These are phyloP conservation scores for Beauveria scarabaeidicola DNA, from an alignment of 2,329 filamentous ascomycete species.

Conservation along the genomic window DNA sequence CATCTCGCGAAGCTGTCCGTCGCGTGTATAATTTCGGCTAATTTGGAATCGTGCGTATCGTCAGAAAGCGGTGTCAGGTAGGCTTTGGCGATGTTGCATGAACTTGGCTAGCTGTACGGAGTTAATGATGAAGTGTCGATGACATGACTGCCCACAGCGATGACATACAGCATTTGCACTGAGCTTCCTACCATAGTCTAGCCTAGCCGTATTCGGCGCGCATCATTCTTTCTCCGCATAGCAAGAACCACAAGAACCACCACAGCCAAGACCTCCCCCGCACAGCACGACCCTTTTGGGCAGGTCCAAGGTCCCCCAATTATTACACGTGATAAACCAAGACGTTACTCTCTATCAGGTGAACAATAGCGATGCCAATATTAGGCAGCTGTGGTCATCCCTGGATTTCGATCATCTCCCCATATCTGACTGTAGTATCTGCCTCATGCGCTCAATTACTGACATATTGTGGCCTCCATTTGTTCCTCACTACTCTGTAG, in stretches of 20 bases:
- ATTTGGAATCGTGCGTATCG: not conserved
- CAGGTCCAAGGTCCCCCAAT: not conserved
- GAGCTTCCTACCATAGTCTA: too few relatives aligned
- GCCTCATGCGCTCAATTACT: too few relatives aligned
- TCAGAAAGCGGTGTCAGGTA: not conserved
- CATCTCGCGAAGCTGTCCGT: conserved; percentile 42
- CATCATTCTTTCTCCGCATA: not conserved
- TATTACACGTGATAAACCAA: too few relatives aligned
- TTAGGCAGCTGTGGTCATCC: too few relatives aligned
- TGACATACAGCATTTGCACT: not conserved
- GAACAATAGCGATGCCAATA: too few relatives aligned
- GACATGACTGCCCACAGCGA: not conserved
- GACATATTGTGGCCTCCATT: too few relatives aligned
- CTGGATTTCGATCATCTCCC: too few relatives aligned
- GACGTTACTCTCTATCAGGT: too few relatives aligned
- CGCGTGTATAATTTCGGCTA: not conserved
- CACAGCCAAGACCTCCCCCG: not conserved
- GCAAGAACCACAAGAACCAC: not conserved
- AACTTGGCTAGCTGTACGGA: not conserved
- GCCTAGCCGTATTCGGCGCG: not conserved
- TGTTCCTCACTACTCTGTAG: too few relatives aligned
- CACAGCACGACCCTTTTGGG: not conserved
- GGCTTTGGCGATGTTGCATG: not conserved
- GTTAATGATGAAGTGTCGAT: not conserved
- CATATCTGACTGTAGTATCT: too few relatives aligned